These are phyloP conservation scores for Rhizopus stolonifer DNA, from an alignment of 371 early-diverging fungal species.

Conservation along the genomic window DNA sequence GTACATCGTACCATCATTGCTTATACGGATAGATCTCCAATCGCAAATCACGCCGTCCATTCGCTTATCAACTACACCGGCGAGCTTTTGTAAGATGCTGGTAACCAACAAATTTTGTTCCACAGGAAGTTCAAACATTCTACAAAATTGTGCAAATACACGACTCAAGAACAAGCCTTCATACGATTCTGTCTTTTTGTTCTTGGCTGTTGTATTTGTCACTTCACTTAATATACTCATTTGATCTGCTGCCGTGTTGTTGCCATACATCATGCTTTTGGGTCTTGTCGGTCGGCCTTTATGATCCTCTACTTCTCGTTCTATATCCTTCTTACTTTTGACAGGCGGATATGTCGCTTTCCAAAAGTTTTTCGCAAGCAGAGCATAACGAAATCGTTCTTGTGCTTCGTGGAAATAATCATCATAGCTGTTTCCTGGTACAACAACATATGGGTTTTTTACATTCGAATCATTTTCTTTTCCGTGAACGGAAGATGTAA, in stretches of 20 bases:
- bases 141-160: conserved; percentile 47
- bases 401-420: conserved; percentile 56
- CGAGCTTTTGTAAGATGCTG: conserved; percentile 49
- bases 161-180: conserved; percentile 49
- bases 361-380: conserved; percentile 52
- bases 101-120: conserved; percentile 51
- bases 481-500: conserved; percentile 16
- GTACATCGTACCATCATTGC: conserved; percentile 42
- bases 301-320: conserved; percentile 46
- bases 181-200: conserved; percentile 27
- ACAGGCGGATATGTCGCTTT: conserved; percentile 46
- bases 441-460: conserved; percentile 25
- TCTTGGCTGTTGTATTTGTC: conserved; percentile 5
- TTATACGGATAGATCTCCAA: conserved; percentile 49
- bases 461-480: neutral
- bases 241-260: conserved; percentile 15
- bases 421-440: conserved; percentile 52
- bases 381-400: conserved; percentile 47
- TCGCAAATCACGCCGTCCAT: conserved; percentile 53
- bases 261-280: conserved; percentile 25
- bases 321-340: conserved; percentile 37
- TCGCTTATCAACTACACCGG: conserved; percentile 47
- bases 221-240: conserved; percentile 20
- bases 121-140: conserved; percentile 44
- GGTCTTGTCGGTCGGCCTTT: conserved; percentile 42